Evolutionary conservation across 257 asterid genomes (phyloP).

Genomic region (Eustoma russellianum): DNA sequence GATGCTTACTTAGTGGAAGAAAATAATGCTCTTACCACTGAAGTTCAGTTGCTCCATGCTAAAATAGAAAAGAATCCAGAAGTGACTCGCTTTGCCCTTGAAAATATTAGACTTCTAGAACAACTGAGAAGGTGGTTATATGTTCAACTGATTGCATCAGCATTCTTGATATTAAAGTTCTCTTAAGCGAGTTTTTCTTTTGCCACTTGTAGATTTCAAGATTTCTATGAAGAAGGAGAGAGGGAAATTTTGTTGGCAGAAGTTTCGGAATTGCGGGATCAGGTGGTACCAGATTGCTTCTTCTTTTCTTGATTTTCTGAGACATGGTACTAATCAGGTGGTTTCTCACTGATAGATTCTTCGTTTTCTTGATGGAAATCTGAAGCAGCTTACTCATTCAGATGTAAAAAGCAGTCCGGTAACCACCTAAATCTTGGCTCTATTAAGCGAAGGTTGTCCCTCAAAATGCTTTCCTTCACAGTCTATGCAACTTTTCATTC

Average conservation of each 20-base stretch:
- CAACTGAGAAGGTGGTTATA: conserved; percentile 53
- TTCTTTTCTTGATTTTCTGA: conserved; percentile 5
- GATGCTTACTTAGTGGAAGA: conserved; percentile 68
- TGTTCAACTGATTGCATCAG: background rate
- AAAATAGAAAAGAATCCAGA: conserved; percentile 85
- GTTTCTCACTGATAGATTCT: conserved; percentile 37
- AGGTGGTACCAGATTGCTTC: conserved; percentile 32
- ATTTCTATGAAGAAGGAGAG: conserved; percentile 95
- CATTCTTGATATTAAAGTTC: background rate
- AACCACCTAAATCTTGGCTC: conserved; percentile 11
- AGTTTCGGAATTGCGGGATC: conserved; percentile 70
- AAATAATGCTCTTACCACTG: conserved; percentile 59
- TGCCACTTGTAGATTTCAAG: conserved; percentile 56
- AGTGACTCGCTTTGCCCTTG: conserved; percentile 93
- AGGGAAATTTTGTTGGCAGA: conserved; percentile 70
- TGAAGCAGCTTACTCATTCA: conserved; percentile 36
- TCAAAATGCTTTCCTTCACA: background rate
- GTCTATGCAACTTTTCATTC: conserved; percentile 5
- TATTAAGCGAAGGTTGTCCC: background rate
- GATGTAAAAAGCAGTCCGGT: conserved; percentile 29
- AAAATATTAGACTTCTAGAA: conserved; percentile 85
- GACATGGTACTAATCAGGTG: background rate
- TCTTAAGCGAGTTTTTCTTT: background rate
- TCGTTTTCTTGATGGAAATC: conserved; percentile 49
- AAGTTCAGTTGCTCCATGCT: conserved; percentile 60